Base-by-base conservation (phyloP, 202 grass and related monocot genomes). In the Dendrocalamus latiflorus region DNA sequence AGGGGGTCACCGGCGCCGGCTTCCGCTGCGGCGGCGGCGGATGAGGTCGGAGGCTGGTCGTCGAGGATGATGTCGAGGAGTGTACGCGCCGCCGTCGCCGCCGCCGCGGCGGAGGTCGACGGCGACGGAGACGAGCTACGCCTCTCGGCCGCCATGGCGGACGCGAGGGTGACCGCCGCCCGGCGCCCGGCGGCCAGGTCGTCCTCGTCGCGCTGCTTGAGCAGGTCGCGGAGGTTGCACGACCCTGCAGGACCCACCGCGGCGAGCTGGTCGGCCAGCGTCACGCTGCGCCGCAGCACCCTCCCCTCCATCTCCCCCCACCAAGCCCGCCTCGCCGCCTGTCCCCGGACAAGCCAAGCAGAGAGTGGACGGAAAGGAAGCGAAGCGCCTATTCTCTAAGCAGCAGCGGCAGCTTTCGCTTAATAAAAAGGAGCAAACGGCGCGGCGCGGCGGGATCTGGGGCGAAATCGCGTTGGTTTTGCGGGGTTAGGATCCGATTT, bases 221-320 rank as follows among this genome's bases (percentile, higher is more conserved):
- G 93, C 6, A 96, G 91, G 88, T 96, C 93, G 6, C 93, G 88
- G 44, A 96, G 93, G 86, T 93, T 96, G 76, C 68, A 91, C 1
- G 93, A 83, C 6, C 67, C 83, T 0, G 86, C 58, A 3, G 49
- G 48, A 0, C 83, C 88, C 26, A 90, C 79, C 14, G 88, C 79
- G 43, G 88, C 86, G 2, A 96, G 93, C 75, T 93, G 87, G 80
- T 96, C 93, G 17, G 88, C 91, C 45, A 96, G 93, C 65, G 91
- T 96, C 0, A 93, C 87, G 75, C 93, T 90, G 34, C 87, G 88
- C 51, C 93, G 88, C 75, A 88, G 76, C 66, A 89, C 70, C 88
- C 79, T 66, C 49, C 91, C 81, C 25, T 80, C 91, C 88, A 86
- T 86, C 47, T 2, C 11, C 49, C 26, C 43, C 85, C 34, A 80